phyloP scores from a whole-genome alignment of 2,329 filamentous ascomycete genomes.

The Fusarium sp. region DNA sequence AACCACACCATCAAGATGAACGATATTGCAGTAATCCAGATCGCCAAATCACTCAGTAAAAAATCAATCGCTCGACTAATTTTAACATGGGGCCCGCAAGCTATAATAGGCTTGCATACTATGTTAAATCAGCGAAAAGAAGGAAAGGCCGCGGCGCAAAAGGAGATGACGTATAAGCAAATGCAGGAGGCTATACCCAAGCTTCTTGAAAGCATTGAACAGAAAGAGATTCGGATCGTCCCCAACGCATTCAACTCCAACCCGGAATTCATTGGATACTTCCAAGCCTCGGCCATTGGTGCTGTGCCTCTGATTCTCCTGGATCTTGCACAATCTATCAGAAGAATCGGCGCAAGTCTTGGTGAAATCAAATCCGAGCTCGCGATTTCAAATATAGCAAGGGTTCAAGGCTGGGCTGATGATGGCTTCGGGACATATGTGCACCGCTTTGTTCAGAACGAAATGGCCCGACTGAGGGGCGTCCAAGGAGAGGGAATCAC shows the following conservation, averaged over 20 bases:
- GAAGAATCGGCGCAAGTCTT: background rate
- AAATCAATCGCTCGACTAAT: rapidly evolving
- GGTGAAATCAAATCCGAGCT: rapidly evolving
- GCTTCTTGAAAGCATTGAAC: background rate
- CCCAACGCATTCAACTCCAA: background rate
- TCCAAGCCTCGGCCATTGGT: rapidly evolving
- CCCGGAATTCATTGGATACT: background rate
- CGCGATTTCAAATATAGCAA: rapidly evolving
- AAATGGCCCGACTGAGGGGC: background rate
- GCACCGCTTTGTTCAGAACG: rapidly evolving
- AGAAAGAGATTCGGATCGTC: background rate
- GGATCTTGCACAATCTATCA: rapidly evolving
- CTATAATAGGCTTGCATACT: rapidly evolving
- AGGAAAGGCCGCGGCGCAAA: background rate
- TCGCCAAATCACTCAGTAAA: background rate
- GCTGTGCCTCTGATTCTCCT: rapidly evolving
- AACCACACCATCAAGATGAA: background rate
- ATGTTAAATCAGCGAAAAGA: background rate
- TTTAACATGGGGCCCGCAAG: rapidly evolving
- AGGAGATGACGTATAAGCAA: background rate
- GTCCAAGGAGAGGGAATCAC: rapidly evolving
- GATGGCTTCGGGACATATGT: background rate
- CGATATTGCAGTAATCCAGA: background rate
- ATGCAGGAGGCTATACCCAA: background rate
- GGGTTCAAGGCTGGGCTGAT: rapidly evolving